Evolutionary conservation across 768 basidiomycete genomes (phyloP).

Genomic region (Arthromyces matolae): DNA sequence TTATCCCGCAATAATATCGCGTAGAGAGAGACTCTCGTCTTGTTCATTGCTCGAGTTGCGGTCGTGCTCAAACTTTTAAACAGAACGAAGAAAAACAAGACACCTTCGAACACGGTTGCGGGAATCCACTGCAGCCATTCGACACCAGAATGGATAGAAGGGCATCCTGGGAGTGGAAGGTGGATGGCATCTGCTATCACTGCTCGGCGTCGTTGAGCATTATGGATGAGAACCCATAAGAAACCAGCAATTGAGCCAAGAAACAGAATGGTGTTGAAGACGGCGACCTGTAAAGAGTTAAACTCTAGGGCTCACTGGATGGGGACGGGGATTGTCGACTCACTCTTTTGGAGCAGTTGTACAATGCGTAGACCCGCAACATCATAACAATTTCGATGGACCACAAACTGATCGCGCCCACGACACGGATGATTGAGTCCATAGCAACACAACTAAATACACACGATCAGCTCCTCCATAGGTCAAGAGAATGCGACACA

Average conservation of each 20-base stretch:
- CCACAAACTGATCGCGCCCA: conserved; percentile 44
- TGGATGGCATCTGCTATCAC: conserved; percentile 35
- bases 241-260: conserved; percentile 38
- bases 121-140: conserved; percentile 16
- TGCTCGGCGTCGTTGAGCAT: conserved; percentile 30
- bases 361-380: conserved; percentile 42
- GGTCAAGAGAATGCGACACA: conserved; percentile 10
- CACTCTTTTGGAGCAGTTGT: conserved; percentile 36
- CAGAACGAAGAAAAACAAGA: conserved; percentile 38
- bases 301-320: neutral
- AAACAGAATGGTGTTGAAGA: conserved; percentile 38
- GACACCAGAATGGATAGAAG: conserved; percentile 11
- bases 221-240: conserved; percentile 37
- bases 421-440: conserved; percentile 39
- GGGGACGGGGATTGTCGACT: conserved; percentile 1
- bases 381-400: conserved; percentile 48
- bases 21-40: conserved; percentile 27
- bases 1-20: conserved; percentile 40
- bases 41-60: conserved; percentile 21
- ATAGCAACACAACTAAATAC: conserved; percentile 37
- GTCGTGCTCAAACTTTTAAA: conserved; percentile 30
- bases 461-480: neutral
- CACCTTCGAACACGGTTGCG: conserved; percentile 32
- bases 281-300: conserved; percentile 26
- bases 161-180: conserved; percentile 30